Evolutionary conservation across 2,329 filamentous ascomycete genomes (phyloP), one percentile per base, ranked within the genome.

Genomic region (Colletotrichum lentis): DNA sequence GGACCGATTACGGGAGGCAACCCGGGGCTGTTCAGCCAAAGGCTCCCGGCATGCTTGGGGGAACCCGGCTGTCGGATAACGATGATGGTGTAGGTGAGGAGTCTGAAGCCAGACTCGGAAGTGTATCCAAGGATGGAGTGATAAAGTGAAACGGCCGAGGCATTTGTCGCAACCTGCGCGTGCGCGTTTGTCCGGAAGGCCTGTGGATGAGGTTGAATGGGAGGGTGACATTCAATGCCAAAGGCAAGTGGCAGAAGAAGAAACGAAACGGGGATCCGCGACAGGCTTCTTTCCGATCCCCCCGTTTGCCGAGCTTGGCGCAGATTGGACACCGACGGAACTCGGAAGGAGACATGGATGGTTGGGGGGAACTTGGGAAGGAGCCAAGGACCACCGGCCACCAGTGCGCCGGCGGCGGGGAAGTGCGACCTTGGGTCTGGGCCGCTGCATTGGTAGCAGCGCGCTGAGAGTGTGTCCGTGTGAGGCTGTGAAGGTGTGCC

Each of bases 121-220:
- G 65, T n/a, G 20, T 59, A 31, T 62, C 50, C n/a, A 39, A 37
- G 14, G 35, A 39, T 59, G 41, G n/a, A 35, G 22, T 20, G 46
- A 22, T 18, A 60, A 41, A 55, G 55, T 69, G 62, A 69, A 69
- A 69, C 66, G 41, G 50, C 66, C 66, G 62, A 69, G 66, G 62
- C 37, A 61, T 12, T 41, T 66, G 44, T 39, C 39, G 52, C n/a
- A 24, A 39, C n/a, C 24, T 57, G 55, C 27, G 55, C 20, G 37
- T 53, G 44, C 44, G 18, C 39, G 31, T 5, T 35, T 58, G 46
- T 53, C 46, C 20, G 46, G 22, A 55, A 52, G n/a, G 43, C 35
- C 20, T 39, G 37, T 27, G 49, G 24, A 31, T 22, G 37, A 41
- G 55, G 49, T 55, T 57, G 50, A 39, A 61, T 35, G 31, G 31